These are phyloP conservation scores for Fusarium irregulare DNA, from an alignment of 2,329 filamentous ascomycete genomes.

Conservation along the genomic window DNA sequence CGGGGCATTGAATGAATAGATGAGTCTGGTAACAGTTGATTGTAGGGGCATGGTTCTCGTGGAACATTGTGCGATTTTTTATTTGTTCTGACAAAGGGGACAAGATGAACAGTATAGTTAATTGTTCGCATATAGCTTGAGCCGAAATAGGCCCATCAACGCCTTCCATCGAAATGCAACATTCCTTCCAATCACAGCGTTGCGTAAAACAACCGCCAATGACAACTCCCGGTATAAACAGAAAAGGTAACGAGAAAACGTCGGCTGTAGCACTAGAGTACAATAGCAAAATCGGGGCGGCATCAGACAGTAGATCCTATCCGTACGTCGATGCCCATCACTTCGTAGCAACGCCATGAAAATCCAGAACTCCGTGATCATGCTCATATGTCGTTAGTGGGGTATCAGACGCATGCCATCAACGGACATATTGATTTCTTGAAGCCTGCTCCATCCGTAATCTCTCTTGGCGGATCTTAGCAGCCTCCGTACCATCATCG, in stretches of 20 bases:
- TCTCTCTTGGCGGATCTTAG: slow-evolving; percentile 69
- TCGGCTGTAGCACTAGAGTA: slow-evolving; percentile 48
- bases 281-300: slow-evolving; percentile 43
- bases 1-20: slow-evolving; percentile 2
- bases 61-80: slow-evolving; percentile 49
- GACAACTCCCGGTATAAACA: slow-evolving; percentile 41
- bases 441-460: slow-evolving; percentile 55
- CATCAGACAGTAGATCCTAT: slow-evolving; percentile 38
- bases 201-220: slow-evolving; percentile 39
- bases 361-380: slow-evolving; percentile 49
- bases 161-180: slow-evolving; percentile 38
- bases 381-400: slow-evolving; percentile 49
- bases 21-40: slow-evolving; percentile 23
- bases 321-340: slow-evolving; percentile 30
- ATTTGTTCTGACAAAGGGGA: slow-evolving; percentile 47
- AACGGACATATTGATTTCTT: slow-evolving; percentile 44
- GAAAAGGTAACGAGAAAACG: slow-evolving; percentile 38
- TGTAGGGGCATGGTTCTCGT: slow-evolving; percentile 34
- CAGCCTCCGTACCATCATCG: slow-evolving; percentile 75
- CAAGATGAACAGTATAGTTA: slow-evolving; percentile 41
- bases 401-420: slow-evolving; percentile 29
- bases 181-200: slow-evolving; percentile 39
- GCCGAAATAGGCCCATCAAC: slow-evolving; percentile 34
- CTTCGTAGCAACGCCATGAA: slow-evolving; percentile 42
- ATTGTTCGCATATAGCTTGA: slow-evolving; percentile 40